phyloP scores from a whole-genome alignment of 257 asterid genomes.

The Solanum rostratum region DNA sequence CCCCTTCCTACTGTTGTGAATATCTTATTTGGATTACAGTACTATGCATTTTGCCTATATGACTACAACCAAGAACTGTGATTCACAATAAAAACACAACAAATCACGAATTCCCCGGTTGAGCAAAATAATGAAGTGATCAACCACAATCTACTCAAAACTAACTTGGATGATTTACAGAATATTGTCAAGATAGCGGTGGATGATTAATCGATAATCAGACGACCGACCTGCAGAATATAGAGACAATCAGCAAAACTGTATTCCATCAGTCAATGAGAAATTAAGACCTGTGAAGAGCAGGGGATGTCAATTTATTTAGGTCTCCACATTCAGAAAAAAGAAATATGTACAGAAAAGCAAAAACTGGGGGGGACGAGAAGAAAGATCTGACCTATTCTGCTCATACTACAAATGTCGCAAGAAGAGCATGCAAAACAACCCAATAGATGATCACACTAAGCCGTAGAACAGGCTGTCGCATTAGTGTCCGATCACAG shows the following conservation, averaged over 20 bases:
- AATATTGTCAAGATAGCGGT: slow-evolving; percentile 14
- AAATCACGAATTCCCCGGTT: slow-evolving; percentile 53
- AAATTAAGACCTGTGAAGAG: background rate
- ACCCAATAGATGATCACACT: slow-evolving; percentile 89
- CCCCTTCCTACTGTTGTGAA: background rate
- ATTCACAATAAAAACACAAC: background rate
- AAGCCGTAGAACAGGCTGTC: slow-evolving; percentile 90
- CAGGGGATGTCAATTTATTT: too few relatives aligned
- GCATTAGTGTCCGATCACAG: slow-evolving; percentile 93
- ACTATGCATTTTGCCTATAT: background rate
- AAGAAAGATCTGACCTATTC: slow-evolving; percentile 8
- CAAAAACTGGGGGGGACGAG: background rate
- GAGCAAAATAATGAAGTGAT: slow-evolving; percentile 35
- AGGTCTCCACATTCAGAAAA: background rate
- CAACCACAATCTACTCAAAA: slow-evolving; percentile 18
- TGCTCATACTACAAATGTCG: slow-evolving; percentile 61
- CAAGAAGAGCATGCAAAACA: slow-evolving; percentile 70
- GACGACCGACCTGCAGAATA: slow-evolving; percentile 25
- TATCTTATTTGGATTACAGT: background rate
- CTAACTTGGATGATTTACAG: slow-evolving; percentile 8
- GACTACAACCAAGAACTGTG: background rate
- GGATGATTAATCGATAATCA: slow-evolving; percentile 4
- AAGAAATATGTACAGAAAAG: background rate
- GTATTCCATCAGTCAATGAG: background rate
- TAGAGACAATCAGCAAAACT: background rate